Evolutionary conservation across 2,329 filamentous ascomycete genomes (phyloP).

Genomic region (Reticulascus tulasneorum): DNA sequence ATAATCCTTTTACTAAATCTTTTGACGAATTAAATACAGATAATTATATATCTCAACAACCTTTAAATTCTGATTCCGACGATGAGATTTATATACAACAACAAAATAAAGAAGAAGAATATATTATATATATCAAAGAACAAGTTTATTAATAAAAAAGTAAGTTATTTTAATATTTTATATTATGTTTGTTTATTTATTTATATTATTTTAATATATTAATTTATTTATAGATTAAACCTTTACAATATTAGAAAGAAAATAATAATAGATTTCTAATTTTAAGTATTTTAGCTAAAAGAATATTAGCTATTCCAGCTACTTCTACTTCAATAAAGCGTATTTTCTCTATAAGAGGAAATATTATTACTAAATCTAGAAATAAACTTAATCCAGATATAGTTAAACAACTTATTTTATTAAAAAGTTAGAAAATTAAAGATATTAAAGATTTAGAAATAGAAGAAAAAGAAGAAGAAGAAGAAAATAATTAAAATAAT

Average conservation of each 20-base stretch:
- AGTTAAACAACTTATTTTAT: background rate
- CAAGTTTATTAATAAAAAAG: background rate
- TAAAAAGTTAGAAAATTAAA: background rate
- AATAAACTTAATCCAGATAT: slow-evolving; percentile 1
- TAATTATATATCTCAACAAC: background rate
- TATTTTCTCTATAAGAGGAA: background rate
- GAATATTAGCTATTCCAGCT: background rate
- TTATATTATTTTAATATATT: background rate
- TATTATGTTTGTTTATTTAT: background rate
- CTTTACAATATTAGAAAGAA: background rate
- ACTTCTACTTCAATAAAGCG: background rate
- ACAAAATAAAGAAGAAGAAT: background rate
- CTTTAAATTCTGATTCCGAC: background rate
- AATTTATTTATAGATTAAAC: background rate
- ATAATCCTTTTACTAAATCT: background rate
- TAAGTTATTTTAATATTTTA: background rate
- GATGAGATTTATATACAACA: too few species aligned
- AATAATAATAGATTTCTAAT: background rate
- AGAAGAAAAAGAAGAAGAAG: background rate
- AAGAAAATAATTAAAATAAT: background rate
- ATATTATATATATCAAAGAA: background rate
- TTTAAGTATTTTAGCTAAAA: background rate
- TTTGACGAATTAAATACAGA: background rate
- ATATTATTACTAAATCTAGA: background rate
- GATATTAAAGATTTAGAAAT: background rate